phyloP scores from a whole-genome alignment of 306 rosid genomes.

The Chamaecrista fasciculata region DNA sequence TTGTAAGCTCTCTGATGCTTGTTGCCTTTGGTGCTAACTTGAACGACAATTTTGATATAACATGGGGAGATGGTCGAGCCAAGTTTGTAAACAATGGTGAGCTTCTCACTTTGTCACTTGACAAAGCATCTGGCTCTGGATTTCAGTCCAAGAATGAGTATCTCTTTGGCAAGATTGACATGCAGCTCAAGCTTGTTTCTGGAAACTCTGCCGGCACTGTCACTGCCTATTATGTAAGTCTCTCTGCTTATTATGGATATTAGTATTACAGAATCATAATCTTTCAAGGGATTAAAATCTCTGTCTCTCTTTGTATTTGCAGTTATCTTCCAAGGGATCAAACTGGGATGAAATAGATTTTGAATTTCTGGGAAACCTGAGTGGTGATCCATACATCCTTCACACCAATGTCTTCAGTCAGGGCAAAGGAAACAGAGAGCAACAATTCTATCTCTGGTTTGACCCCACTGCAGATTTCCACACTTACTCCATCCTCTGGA shows the following conservation, averaged over 20 bases:
- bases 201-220: slow-evolving; percentile 78
- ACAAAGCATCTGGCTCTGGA: slow-evolving; percentile 55
- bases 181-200: slow-evolving; percentile 67
- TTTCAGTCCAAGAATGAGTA: slow-evolving; percentile 58
- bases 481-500: slow-evolving; percentile 70
- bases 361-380: slow-evolving; percentile 74
- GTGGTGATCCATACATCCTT: slow-evolving; percentile 72
- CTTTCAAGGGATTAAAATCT: neutral
- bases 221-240: slow-evolving; percentile 62
- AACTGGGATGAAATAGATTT: slow-evolving; percentile 75
- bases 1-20: slow-evolving; percentile 28
- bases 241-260: neutral
- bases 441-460: slow-evolving; percentile 73
- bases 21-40: slow-evolving; percentile 34
- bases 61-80: slow-evolving; percentile 63
- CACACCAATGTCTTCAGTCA: slow-evolving; percentile 70
- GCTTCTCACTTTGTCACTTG: slow-evolving; percentile 55
- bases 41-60: slow-evolving; percentile 37
- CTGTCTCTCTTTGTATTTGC: slow-evolving; percentile 27
- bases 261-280: neutral
- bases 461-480: slow-evolving; percentile 70
- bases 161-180: slow-evolving; percentile 56
- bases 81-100: slow-evolving; percentile 46
- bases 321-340: slow-evolving; percentile 66
- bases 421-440: slow-evolving; percentile 71